phyloP scores from a whole-genome alignment of 192 early-diverging fungal species.

The Podila minutissima region DNA sequence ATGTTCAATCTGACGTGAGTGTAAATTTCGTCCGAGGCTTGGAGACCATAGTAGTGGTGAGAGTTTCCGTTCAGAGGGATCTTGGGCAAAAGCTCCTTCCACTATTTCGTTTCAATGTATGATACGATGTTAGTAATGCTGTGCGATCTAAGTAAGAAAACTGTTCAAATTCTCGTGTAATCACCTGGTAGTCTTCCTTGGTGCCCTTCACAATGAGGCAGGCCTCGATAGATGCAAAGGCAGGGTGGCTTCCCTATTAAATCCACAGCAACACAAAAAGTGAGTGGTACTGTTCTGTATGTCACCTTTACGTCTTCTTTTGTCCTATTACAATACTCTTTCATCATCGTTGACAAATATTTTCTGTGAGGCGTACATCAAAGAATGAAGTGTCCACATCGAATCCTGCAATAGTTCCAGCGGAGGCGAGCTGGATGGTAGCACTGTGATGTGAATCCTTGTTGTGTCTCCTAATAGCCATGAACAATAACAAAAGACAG shows the following conservation, averaged over 20 bases:
- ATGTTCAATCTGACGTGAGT: conserved; percentile 81
- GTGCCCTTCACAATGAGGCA: conserved; percentile 58
- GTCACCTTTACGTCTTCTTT: neutral
- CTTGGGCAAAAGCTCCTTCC: conserved; percentile 72
- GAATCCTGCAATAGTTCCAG: conserved; percentile 83
- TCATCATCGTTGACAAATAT: conserved; percentile 40
- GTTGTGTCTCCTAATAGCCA: conserved; percentile 40
- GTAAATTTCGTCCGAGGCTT: conserved; percentile 58
- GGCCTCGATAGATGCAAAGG: conserved; percentile 76
- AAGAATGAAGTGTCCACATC: conserved; percentile 95
- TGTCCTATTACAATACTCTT: neutral
- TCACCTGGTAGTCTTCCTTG: conserved; percentile 54
- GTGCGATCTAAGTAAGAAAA: neutral
- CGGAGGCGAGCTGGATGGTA: conserved; percentile 86
- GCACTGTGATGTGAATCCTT: conserved; percentile 52
- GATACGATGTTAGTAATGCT: conserved; percentile 9
- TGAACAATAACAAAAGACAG: neutral
- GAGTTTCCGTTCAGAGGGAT: conserved; percentile 75
- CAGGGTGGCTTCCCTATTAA: conserved; percentile 84
- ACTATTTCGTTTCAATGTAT: conserved; percentile 52
- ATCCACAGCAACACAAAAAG: conserved; percentile 65
- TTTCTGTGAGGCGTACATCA: conserved; percentile 82
- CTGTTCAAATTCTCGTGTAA: conserved; percentile 40
- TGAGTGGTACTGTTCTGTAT: too few species aligned
- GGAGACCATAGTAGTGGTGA: conserved; percentile 72